phyloP scores from a whole-genome alignment of 495 filamentous ascomycete species.

The Aspergillus carlsbadensis region DNA sequence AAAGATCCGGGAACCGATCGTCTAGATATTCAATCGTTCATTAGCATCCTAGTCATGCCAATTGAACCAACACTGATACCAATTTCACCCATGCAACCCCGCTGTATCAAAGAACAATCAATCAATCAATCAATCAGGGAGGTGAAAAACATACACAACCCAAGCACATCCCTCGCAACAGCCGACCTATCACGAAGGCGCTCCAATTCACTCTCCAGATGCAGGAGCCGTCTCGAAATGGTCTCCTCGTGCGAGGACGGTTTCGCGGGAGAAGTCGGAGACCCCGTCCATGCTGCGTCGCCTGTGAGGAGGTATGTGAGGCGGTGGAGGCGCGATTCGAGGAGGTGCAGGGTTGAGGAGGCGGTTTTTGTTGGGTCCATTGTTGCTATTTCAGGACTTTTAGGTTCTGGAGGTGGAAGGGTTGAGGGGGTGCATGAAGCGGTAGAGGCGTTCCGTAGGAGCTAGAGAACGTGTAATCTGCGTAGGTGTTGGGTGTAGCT shows the following conservation, averaged over 20 bases:
- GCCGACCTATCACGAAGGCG: slow-evolving; percentile 46
- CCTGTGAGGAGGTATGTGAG: slow-evolving; percentile 76
- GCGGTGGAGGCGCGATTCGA: slow-evolving; percentile 72
- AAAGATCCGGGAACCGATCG: slow-evolving; percentile 57
- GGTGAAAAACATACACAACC: slow-evolving; percentile 40
- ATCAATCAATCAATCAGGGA: too few relatives aligned
- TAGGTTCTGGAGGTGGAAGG: slow-evolving; percentile 16
- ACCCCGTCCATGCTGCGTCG: slow-evolving; percentile 40
- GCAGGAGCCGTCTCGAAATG: slow-evolving; percentile 54
- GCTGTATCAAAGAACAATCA: too few relatives aligned
- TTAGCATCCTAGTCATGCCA: too few relatives aligned
- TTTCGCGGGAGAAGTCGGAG: slow-evolving; percentile 40
- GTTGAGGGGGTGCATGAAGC: too few relatives aligned
- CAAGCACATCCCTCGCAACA: slow-evolving; percentile 51
- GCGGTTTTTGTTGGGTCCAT: not conserved
- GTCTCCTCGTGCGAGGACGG: slow-evolving; percentile 41
- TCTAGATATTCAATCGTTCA: slow-evolving; percentile 41
- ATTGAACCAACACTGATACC: too few relatives aligned
- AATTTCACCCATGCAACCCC: too few relatives aligned
- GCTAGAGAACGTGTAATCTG: too few relatives aligned
- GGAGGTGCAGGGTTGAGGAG: slow-evolving; percentile 64
- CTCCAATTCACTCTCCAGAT: slow-evolving; percentile 61
- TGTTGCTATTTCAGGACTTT: slow-evolving; percentile 18
- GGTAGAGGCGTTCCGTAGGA: too few relatives aligned
- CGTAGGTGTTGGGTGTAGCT: too few relatives aligned